These are phyloP conservation scores for Quercus phellos DNA, from an alignment of 331 rosid genomes.

Conservation along the genomic window DNA sequence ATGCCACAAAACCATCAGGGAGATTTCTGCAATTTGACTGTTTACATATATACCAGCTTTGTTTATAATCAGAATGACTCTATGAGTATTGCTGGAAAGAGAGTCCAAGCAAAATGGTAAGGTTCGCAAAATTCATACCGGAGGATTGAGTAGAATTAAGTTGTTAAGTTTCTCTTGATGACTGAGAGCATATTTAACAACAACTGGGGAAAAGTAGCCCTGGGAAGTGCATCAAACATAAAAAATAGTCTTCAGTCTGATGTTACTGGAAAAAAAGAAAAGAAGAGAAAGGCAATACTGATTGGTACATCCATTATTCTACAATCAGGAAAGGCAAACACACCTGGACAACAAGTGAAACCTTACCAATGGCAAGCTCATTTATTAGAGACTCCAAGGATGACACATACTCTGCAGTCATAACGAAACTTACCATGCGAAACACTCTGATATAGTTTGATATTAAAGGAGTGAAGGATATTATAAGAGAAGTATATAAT, in stretches of 20 bases:
- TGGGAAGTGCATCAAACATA: conserved; percentile 29
- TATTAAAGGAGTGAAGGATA: neutral
- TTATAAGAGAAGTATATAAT: neutral
- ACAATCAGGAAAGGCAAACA: conserved; percentile 3
- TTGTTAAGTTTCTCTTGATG: conserved; percentile 62
- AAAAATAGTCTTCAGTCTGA: conserved; percentile 1
- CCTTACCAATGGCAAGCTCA: conserved; percentile 46
- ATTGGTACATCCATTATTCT: conserved; percentile 4
- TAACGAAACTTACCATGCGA: conserved; percentile 2
- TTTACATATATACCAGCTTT: neutral
- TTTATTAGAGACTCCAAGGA: conserved; percentile 64
- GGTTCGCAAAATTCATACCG: conserved; percentile 38
- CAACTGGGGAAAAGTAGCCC: conserved; percentile 86
- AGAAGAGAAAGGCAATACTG: neutral
- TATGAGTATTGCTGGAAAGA: neutral
- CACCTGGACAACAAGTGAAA: conserved; percentile 83
- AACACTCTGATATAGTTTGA: neutral
- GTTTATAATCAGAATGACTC: neutral
- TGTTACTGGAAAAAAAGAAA: neutral
- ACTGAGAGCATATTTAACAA: conserved; percentile 62
- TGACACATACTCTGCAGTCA: conserved; percentile 60
- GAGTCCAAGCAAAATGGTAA: conserved; percentile 6
- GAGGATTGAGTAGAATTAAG: conserved; percentile 76
- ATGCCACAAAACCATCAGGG: neutral
- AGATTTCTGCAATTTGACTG: neutral